phyloP scores from a whole-genome alignment of 768 basidiomycete species.

The Boletus huronensis region DNA sequence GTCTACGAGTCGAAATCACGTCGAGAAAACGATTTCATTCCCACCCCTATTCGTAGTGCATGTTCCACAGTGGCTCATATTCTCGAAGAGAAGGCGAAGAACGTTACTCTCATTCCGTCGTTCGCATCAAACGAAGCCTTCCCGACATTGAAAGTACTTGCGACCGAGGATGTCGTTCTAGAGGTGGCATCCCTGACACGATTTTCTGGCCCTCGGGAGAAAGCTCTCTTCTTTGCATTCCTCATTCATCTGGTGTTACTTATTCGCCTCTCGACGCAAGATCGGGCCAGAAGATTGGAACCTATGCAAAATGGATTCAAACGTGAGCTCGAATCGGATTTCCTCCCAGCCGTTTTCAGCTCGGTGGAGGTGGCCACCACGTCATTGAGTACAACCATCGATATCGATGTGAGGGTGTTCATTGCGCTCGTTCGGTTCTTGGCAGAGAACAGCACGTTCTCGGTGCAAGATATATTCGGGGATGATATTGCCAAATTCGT shows the following conservation, averaged over 20 bases:
- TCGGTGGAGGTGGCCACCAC: slow-evolving; percentile 27
- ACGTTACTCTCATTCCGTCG: neutral
- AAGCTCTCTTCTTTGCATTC: slow-evolving; percentile 35
- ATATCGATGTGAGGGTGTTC: slow-evolving; percentile 56
- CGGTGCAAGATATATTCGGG: slow-evolving; percentile 30
- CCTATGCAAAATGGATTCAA: slow-evolving; percentile 30
- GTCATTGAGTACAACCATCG: slow-evolving; percentile 28
- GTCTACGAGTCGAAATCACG: slow-evolving; percentile 44
- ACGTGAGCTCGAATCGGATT: slow-evolving; percentile 30
- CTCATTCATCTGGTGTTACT: slow-evolving; percentile 40
- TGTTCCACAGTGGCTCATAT: slow-evolving; percentile 2
- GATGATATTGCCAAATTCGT: slow-evolving; percentile 22
- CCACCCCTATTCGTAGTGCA: slow-evolving; percentile 5
- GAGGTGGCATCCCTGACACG: slow-evolving; percentile 7
- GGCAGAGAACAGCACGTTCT: slow-evolving; percentile 19
- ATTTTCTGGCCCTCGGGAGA: slow-evolving; percentile 3
- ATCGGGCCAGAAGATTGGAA: slow-evolving; percentile 37
- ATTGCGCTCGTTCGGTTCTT: slow-evolving; percentile 40
- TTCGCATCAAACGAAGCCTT: neutral
- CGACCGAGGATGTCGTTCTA: slow-evolving; percentile 5
- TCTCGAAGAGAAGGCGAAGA: slow-evolving; percentile 6
- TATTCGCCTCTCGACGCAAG: slow-evolving; percentile 34
- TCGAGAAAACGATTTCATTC: slow-evolving; percentile 13
- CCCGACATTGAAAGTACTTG: neutral
- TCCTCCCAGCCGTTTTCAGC: slow-evolving; percentile 42